Base-by-base conservation (phyloP, 768 basidiomycete genomes). In the Russula vinacea region DNA sequence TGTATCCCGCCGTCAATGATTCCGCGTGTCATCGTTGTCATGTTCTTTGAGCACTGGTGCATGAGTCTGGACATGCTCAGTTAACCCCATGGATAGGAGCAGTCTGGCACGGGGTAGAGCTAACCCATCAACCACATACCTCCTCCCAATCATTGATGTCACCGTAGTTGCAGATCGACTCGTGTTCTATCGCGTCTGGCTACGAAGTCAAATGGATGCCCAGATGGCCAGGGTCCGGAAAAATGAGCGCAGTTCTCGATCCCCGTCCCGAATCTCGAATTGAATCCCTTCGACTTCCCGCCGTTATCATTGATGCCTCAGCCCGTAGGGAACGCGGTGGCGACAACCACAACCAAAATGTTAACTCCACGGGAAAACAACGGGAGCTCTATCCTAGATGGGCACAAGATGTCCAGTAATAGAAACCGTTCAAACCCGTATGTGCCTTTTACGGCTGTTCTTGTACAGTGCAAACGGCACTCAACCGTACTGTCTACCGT, bases 191-290 rank as follows among this genome's bases (percentile, higher is more conserved):
- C 59, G 49, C 16, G 26, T 24, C 16, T 61, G 55, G 59, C 47
- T 65, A 26, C 22, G 52, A 22, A 26, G 32, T 11, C 54, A 56
- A 22, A 24, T 61, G 29, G 32, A 33, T 24, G 59, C 14, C 3
- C 64, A 65, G 49, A 61, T 56, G 40, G 59, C 54, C 8, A 65
- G 9, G n/a, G 56, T 65, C 24, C 32, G 29, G 29, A 39, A 13
- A 53, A 0, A 65, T 65, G 64, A 56, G 64, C 50, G 5, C 19
- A 52, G 13, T 61, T 26, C 42, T 50, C 49, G n/a, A 56, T 65
- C 13, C 59, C 59, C 14, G 16, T 65, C 26, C 64, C 54, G 13
- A 42, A 65, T 26, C 59, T 65, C 10, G 55, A 56, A n/a, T n/a
- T 9, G 39, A 50, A 60, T 22, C 8, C 54, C 3, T 56, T 56